phyloP scores from a whole-genome alignment of 495 filamentous ascomycete genomes.

The Penicillium desertorum region DNA sequence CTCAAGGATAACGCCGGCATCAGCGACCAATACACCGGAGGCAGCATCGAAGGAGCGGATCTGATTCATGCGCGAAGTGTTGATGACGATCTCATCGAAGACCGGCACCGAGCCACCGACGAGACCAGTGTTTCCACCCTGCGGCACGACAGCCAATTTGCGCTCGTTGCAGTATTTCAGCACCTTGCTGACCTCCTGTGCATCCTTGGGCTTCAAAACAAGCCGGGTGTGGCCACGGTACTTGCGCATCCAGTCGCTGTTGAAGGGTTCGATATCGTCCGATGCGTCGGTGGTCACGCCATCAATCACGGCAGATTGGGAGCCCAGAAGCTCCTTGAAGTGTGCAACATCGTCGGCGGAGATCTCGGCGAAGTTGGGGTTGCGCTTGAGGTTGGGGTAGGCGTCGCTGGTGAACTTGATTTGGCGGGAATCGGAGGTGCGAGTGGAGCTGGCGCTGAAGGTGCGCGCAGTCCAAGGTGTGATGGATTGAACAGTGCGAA shows the following conservation, averaged over 20 bases:
- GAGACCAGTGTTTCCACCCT: slow-evolving; percentile 94
- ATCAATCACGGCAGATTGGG: slow-evolving; percentile 77
- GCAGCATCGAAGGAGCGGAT: slow-evolving; percentile 90
- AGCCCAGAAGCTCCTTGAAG: slow-evolving; percentile 75
- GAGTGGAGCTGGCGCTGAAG: slow-evolving; percentile 38
- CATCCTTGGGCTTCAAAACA: slow-evolving; percentile 79
- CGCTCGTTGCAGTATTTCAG: slow-evolving; percentile 92
- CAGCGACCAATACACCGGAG: slow-evolving; percentile 84
- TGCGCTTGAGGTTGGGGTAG: slow-evolving; percentile 79
- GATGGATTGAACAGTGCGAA: slow-evolving; percentile 26
- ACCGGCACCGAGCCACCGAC: slow-evolving; percentile 94
- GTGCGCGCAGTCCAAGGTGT: slow-evolving; percentile 29
- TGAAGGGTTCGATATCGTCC: slow-evolving; percentile 88
- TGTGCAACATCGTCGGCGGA: slow-evolving; percentile 73
- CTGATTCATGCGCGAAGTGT: slow-evolving; percentile 79
- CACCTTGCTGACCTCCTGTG: slow-evolving; percentile 83
- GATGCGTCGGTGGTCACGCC: slow-evolving; percentile 68
- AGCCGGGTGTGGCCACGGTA: slow-evolving; percentile 87
- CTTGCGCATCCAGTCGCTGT: slow-evolving; percentile 98
- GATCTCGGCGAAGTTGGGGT: slow-evolving; percentile 67
- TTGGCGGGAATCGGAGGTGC: slow-evolving; percentile 43
- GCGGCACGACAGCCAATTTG: slow-evolving; percentile 89
- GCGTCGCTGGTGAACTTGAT: slow-evolving; percentile 78
- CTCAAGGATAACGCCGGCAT: slow-evolving; percentile 90
- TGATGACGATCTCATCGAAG: slow-evolving; percentile 97